These are phyloP conservation scores for Xylariaceae sp. DNA, from an alignment of 2,329 filamentous ascomycete species.

Conservation along the genomic window DNA sequence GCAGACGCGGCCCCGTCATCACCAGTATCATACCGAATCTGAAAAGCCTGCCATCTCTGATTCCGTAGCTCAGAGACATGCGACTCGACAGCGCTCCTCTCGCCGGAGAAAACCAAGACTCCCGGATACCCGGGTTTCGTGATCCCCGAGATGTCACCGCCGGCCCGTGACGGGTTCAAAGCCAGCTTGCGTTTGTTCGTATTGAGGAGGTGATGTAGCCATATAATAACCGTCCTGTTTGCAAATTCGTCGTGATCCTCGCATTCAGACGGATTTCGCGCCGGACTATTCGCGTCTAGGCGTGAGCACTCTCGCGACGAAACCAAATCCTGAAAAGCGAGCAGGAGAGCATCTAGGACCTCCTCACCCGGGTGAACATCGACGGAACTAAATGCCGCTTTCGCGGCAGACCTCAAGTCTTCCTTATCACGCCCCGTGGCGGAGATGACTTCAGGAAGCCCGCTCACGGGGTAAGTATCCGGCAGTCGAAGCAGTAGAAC, in stretches of 20 bases:
- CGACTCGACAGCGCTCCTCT: conserved; percentile 13
- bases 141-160: conserved; percentile 14
- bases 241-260: background rate
- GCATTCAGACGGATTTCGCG: background rate
- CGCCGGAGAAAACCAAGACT: conserved; percentile 22
- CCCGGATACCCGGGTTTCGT: conserved; percentile 26
- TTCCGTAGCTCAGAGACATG: conserved; percentile 19
- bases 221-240: conserved; percentile 23
- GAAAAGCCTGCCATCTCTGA: conserved; percentile 25
- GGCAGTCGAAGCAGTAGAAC: conserved; percentile 22
- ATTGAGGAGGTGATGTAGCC: conserved; percentile 27
- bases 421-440: conserved; percentile 18
- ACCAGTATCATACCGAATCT: conserved; percentile 22
- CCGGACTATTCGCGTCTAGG: background rate
- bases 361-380: conserved; percentile 15
- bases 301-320: background rate
- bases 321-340: conserved; percentile 20
- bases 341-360: conserved; percentile 21
- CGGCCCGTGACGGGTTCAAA: conserved; percentile 14
- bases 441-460: conserved; percentile 20
- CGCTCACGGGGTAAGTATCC: conserved; percentile 19
- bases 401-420: conserved; percentile 20
- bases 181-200: conserved; percentile 27
- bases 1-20: conserved; percentile 2
- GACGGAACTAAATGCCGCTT: conserved; percentile 12